Conservation (phyloP, 768 basidiomycete genomes). For the Pleurotus sapidus region DNA sequence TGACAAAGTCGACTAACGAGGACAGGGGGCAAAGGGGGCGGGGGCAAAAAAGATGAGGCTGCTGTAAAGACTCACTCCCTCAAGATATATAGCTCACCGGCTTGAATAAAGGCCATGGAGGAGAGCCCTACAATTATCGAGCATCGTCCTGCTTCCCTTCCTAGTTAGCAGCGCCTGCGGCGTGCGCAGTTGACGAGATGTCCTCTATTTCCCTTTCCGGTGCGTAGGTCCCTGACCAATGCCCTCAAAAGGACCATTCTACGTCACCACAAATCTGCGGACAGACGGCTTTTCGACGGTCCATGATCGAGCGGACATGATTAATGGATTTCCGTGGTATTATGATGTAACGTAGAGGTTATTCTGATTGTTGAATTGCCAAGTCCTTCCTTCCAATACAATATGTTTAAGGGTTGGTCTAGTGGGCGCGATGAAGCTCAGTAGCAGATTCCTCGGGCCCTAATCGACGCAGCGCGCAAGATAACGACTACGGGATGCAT, state of each 20-base stretch:
- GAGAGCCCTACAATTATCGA: not conserved
- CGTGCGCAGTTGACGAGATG: slow-evolving; percentile 5
- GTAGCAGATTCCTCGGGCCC: no score
- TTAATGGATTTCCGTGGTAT: not conserved
- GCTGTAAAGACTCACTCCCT: not conserved
- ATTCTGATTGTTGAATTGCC: not conserved
- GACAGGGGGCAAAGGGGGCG: not conserved
- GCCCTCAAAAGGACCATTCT: not conserved
- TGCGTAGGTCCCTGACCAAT: not conserved
- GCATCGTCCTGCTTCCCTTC: no score
- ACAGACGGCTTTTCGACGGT: no score
- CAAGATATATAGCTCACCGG: not conserved
- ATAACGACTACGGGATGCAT: no score
- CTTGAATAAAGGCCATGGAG: not conserved
- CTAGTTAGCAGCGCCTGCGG: no score
- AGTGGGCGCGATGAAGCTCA: no score
- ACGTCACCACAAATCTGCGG: no score
- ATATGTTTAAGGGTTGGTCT: no score
- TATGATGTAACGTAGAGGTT: slow-evolving; percentile 1
- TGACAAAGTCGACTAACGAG: no score
- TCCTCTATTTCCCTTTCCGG: not conserved
- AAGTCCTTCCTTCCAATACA: not conserved
- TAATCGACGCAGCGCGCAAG: no score
- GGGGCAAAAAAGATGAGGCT: not conserved
- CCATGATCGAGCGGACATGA: slow-evolving; percentile 3